Evolutionary conservation across 2,329 filamentous ascomycete species (phyloP).

Genomic region (Rasamsonia emersonii): DNA sequence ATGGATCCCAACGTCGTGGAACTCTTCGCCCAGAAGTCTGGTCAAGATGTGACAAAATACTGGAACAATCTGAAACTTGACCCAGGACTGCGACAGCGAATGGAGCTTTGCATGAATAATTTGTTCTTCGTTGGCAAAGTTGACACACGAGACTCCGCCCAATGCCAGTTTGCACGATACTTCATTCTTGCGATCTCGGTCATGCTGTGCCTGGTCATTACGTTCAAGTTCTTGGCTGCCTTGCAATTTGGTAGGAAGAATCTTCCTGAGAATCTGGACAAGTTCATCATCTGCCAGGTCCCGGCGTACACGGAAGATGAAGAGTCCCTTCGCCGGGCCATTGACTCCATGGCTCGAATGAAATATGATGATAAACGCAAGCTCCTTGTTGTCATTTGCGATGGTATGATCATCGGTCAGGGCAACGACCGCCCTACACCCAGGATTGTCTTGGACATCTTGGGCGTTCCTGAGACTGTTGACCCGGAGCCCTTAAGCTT

Average conservation of each 20-base stretch:
- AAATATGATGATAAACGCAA: constrained; percentile 98
- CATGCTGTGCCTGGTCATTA: constrained; percentile 70
- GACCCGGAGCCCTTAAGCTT: constrained; percentile 96
- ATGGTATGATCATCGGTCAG: constrained; percentile 99
- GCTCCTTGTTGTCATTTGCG: constrained; percentile 82
- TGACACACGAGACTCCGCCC: constrained; percentile 78
- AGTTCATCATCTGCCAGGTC: constrained; percentile 96
- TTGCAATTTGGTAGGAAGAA: constrained; percentile 90
- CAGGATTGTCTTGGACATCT: constrained; percentile 90
- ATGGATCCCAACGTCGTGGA: constrained; percentile 67
- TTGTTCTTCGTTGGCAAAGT: constrained; percentile 89
- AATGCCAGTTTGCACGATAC: constrained; percentile 83
- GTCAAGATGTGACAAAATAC: constrained; percentile 71
- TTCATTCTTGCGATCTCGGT: constrained; percentile 79
- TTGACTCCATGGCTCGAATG: constrained; percentile 93
- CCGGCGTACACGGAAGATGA: constrained; percentile 98
- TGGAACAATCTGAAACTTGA: constrained; percentile 65
- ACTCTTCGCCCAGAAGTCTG: constrained; percentile 68
- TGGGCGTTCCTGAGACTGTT: constrained; percentile 86
- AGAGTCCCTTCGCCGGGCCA: constrained; percentile 90
- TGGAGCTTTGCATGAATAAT: constrained; percentile 82
- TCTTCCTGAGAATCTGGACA: constrained; percentile 90
- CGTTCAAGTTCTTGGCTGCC: constrained; percentile 94
- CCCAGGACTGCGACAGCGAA: constrained; percentile 49
- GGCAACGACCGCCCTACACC: constrained; percentile 95